Percentiles rank a stretch among this genome's conserved stretches.
Conservation (phyloP, 139 green algal species). For the Limnomonas spitsbergensis region DNA sequence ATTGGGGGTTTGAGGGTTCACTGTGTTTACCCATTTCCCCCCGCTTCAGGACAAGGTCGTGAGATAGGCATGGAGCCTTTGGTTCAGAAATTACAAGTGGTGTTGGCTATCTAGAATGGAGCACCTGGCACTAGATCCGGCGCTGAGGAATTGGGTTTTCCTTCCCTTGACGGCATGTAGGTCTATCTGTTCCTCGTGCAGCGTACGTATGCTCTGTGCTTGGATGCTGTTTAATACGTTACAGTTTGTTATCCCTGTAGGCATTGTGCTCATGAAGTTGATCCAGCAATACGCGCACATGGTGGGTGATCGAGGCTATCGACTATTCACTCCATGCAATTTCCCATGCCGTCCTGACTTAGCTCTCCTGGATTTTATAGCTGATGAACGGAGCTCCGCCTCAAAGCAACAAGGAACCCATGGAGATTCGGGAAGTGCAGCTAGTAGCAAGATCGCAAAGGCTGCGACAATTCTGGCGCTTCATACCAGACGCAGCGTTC, state of each 20-base stretch:
- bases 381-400: slow-evolving; percentile 14
- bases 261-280: slow-evolving; percentile 88
- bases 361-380: no score
- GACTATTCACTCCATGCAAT: neutral
- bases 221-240: no score
- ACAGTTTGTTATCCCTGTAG: no score
- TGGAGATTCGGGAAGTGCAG: slow-evolving; percentile 67
- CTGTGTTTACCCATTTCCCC: no score
- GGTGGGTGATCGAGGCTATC: neutral
- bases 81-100: no score
- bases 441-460: slow-evolving; percentile 50
- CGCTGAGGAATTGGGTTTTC: slow-evolving; percentile 87
- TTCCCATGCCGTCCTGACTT: neutral
- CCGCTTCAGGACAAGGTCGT: no score
- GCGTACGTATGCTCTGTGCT: no score
- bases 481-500: slow-evolving; percentile 52
- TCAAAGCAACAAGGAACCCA: slow-evolving; percentile 42
- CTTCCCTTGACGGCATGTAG: slow-evolving; percentile 79
- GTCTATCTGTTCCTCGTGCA: no score
- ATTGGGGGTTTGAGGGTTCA: no score
- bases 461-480: slow-evolving; percentile 41
- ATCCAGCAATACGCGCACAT: slow-evolving; percentile 77
- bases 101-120: no score
- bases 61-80: no score
- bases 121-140: slow-evolving; percentile 54